Evolutionary conservation across 2,329 filamentous ascomycete species (phyloP).

Genomic region (Exophiala calicioides): DNA sequence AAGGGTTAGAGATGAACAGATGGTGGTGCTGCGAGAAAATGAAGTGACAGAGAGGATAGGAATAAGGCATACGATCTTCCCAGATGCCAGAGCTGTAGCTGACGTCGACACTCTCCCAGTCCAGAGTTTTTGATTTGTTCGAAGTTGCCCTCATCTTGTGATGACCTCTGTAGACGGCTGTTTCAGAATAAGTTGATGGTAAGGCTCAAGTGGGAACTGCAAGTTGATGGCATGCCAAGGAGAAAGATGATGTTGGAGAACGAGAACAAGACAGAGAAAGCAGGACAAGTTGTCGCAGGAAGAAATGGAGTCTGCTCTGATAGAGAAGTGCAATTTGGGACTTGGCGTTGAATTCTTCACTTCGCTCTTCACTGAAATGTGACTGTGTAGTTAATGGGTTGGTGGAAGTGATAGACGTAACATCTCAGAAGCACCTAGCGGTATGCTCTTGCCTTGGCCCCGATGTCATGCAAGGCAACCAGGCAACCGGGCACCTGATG

Average conservation of each 20-base stretch:
- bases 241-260: not conserved
- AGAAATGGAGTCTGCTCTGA: too few relatives aligned
- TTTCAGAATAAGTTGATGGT: too few relatives aligned
- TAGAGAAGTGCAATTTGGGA: too few relatives aligned
- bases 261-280: not conserved
- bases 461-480: too few relatives aligned
- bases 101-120: constrained; percentile 7
- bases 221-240: not conserved
- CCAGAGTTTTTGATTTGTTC: constrained; percentile 1
- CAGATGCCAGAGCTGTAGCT: constrained; percentile 14
- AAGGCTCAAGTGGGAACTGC: too few relatives aligned
- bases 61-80: constrained; percentile 3
- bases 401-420: too few relatives aligned
- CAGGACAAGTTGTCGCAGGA: not conserved
- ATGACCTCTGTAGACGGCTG: not conserved
- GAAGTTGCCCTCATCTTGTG: constrained; percentile 5
- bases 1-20: not conserved
- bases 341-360: too few relatives aligned
- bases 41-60: not conserved
- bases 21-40: not conserved
- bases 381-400: too few relatives aligned
- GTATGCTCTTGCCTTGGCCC: too few relatives aligned
- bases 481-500: too few relatives aligned
- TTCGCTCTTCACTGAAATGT: too few relatives aligned
- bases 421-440: too few relatives aligned